Conservation (phyloP, 441 rosid species). For the Breynia disticha region DNA sequence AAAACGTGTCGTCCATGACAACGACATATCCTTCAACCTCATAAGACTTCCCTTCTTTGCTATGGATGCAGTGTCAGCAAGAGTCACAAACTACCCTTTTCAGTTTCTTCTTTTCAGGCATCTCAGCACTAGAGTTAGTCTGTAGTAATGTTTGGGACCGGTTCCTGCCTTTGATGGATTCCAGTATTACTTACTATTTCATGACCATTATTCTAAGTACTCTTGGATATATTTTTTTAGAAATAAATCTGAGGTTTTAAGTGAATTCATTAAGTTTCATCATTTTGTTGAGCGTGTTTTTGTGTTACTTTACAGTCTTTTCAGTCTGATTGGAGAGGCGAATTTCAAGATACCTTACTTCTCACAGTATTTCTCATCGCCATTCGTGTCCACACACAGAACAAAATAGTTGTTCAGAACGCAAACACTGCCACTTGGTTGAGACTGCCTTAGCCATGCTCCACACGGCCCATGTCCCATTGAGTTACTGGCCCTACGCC, state of each 20-base stretch:
- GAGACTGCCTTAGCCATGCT: no score
- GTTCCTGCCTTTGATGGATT: not conserved
- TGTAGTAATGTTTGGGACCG: no score
- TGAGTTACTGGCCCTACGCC: not conserved
- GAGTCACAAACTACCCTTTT: no score
- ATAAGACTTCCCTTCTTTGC: not conserved
- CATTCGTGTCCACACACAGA: not conserved
- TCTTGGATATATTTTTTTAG: not conserved
- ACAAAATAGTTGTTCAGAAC: conserved; percentile 1
- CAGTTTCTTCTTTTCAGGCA: not conserved
- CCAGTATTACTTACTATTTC: not conserved
- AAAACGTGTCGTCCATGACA: not conserved
- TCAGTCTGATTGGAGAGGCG: not conserved
- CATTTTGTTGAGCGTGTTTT: not conserved
- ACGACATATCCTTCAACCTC: not conserved
- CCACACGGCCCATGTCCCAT: not conserved
- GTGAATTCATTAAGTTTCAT: no score
- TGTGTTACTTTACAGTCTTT: not conserved
- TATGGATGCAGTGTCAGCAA: not conserved
- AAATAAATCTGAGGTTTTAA: not conserved
- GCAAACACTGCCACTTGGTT: not conserved
- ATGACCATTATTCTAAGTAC: no score
- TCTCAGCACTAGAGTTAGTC: not conserved
- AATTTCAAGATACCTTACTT: not conserved
- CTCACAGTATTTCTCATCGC: not conserved